phyloP scores from a whole-genome alignment of 352 stramenopile species.

The Globisporangium okanoganense region DNA sequence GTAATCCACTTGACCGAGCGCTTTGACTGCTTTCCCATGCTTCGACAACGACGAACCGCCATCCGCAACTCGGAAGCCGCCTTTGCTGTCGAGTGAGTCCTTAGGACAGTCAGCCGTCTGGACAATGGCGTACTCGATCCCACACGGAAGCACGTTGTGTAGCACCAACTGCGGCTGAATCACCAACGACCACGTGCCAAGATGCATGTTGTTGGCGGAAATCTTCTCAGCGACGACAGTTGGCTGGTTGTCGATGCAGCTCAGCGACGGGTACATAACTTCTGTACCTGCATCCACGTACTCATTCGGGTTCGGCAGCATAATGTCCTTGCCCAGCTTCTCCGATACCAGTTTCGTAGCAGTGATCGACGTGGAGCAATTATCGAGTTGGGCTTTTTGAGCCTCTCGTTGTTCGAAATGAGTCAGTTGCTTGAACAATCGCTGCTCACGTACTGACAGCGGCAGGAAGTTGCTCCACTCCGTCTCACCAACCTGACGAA shows the following conservation, averaged over 20 bases:
- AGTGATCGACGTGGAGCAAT: slow-evolving; percentile 31
- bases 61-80: slow-evolving; percentile 42
- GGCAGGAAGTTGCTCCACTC: slow-evolving; percentile 81
- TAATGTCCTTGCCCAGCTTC: slow-evolving; percentile 61
- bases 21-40: slow-evolving; percentile 39
- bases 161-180: slow-evolving; percentile 81
- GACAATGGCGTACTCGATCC: slow-evolving; percentile 81
- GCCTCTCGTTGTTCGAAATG: slow-evolving; percentile 65
- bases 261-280: slow-evolving; percentile 62
- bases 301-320: slow-evolving; percentile 43
- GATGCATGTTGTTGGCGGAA: slow-evolving; percentile 45
- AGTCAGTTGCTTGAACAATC: slow-evolving; percentile 72
- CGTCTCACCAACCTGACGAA: slow-evolving; percentile 80
- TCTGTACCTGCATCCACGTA: slow-evolving; percentile 53
- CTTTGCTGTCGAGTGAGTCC: slow-evolving; percentile 53
- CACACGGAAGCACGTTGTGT: slow-evolving; percentile 80
- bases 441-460: slow-evolving; percentile 67
- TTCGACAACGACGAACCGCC: slow-evolving; percentile 37
- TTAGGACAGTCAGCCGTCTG: slow-evolving; percentile 66
- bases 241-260: slow-evolving; percentile 79
- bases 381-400: slow-evolving; percentile 52
- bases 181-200: slow-evolving; percentile 72
- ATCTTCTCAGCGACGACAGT: slow-evolving; percentile 75
- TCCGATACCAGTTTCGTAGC: slow-evolving; percentile 56
- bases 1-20: slow-evolving; percentile 51